A percentile compares a stretch with the other conserved stretches of the same genome.
phyloP scores from a whole-genome alignment of 129 eudicot genomes.

The Gnaphalium uliginosum region DNA sequence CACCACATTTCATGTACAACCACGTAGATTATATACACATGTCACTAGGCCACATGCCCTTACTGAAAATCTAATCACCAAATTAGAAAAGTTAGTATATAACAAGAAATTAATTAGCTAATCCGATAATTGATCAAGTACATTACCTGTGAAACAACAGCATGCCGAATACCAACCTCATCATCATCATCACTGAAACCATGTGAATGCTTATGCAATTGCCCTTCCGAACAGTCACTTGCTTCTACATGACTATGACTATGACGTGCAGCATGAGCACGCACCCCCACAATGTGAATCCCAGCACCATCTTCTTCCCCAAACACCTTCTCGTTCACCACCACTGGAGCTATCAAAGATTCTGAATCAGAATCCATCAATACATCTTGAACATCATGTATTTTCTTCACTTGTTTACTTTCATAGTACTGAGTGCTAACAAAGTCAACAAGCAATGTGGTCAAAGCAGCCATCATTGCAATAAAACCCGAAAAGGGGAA shows the following conservation, averaged over 20 bases:
- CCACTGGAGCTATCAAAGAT: slow-evolving; percentile 36
- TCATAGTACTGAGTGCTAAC: slow-evolving; percentile 71
- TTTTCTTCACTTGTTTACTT: slow-evolving; percentile 53
- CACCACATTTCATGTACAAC: too few relatives aligned
- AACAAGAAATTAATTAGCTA: background rate
- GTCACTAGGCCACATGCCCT: background rate
- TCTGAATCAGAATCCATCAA: slow-evolving; percentile 33
- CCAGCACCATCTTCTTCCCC: slow-evolving; percentile 75
- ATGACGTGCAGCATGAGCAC: slow-evolving; percentile 71
- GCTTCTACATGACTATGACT: slow-evolving; percentile 49
- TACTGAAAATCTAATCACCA: background rate
- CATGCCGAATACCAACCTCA: slow-evolving; percentile 49
- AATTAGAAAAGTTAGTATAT: too few relatives aligned
- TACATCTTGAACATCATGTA: slow-evolving; percentile 18
- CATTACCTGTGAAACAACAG: slow-evolving; percentile 70
- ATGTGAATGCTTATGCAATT: slow-evolving; percentile 31
- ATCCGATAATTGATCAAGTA: background rate
- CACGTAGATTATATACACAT: too few relatives aligned
- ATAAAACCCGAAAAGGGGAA: slow-evolving; percentile 73
- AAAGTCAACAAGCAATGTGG: slow-evolving; percentile 64
- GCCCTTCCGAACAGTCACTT: slow-evolving; percentile 34
- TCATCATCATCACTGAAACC: slow-evolving; percentile 39
- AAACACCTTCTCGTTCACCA: slow-evolving; percentile 45
- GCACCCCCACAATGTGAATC: slow-evolving; percentile 74
- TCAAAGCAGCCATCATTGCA: slow-evolving; percentile 72